Evolutionary conservation across 208 protist species (phyloP), one percentile per base, ranked within the genome.

Genomic region (Herpetomonas samuelpessoai): DNA sequence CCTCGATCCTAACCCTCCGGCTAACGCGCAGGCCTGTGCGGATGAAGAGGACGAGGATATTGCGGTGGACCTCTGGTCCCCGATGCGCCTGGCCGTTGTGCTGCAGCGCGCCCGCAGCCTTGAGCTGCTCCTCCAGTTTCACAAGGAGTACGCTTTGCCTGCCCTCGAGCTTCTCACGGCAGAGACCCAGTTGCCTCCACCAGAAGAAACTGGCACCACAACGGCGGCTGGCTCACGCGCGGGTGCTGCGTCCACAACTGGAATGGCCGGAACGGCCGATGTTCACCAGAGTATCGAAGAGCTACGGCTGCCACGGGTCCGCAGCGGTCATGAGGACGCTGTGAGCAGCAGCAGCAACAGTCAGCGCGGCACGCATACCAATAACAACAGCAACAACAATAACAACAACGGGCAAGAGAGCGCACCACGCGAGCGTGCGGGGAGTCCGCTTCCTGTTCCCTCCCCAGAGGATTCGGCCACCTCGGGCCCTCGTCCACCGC

Each of bases 1-100:
- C 44, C 9, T 10, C 18, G 44, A 48, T 6, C 4, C 9, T 4
- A 86, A 74, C 54, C 54, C 84, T 6, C 58, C 87, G 16, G 86
- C 84, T 12, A 79, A 87, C 55, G 67, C 68, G 12, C 31, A 65
- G 7, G 72, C 67, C 7, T 44, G 80, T 18, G 79, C 79, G n/a
- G 39, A 67, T 4, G 65, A 71, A 41, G 41, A 46, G 1, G 56
- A 74, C 19, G 54, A 58, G 45, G 67, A 82, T 50, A 74, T 61
- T 27, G 66, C 57, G 2, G 54, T 76, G 16, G 87, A 93, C 47
- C 64, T 86, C 16, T 93, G 87, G 87, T 53, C 66, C 41, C 79
- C 83, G 44, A 63, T 87, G 52, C 66, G 86, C 59, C 65, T 93
- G 21, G 79, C 83, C 14, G 69, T 90, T 31, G 65, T 86, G 49